Base-by-base conservation (phyloP, 495 filamentous ascomycete species). In the Lasiosphaeria miniovina region DNA sequence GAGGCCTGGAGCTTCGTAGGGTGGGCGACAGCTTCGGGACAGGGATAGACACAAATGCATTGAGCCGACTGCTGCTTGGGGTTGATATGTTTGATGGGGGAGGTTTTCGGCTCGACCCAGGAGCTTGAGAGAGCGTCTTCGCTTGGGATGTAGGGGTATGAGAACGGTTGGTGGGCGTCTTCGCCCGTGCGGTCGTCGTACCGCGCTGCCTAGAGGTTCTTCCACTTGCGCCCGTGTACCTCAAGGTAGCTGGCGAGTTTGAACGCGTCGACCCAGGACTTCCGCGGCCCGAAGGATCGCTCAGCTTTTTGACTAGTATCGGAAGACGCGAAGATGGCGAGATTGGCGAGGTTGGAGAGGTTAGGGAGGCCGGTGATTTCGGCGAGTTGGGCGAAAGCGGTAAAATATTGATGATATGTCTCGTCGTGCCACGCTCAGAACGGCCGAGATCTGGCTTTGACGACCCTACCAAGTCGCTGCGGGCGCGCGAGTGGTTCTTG, bases 1-100 rank as follows among this genome's bases (percentile, higher is more conserved):
- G 80, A 17, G 90, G 89, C 45, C 90, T 80, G 9, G 92, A 96
- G 62, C 90, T 93, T 58, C 92, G 84, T 24, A 96, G 75, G 11
- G 86, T 87, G 0, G 92, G 92, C 4, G 82, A 84, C 33, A 76
- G 63, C 60, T 83, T 84, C 3, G 80, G 75, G 8, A 70, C 64
- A 31, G 82, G 75, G 5, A 74, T 66, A 50, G 79, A 71, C 36
- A 84, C 81, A 57, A 81, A 82, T 17, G 80, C 80, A 62, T 79
- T 80, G 34, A 84, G 75, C 50, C 80, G 77, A n/a, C 77, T 72
- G 51, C 58, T 74, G 36, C 64, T 54, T 17, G 69, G 57, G 14
- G 65, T 72, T 11, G 65, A 51, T 12, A 75, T 65, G 6, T 67
- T 67, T 1, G 64, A 52, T 4, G 71, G 73, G 3, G 71, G 67